phyloP scores from a whole-genome alignment of 495 filamentous ascomycete species.

The Cercophora samala region DNA sequence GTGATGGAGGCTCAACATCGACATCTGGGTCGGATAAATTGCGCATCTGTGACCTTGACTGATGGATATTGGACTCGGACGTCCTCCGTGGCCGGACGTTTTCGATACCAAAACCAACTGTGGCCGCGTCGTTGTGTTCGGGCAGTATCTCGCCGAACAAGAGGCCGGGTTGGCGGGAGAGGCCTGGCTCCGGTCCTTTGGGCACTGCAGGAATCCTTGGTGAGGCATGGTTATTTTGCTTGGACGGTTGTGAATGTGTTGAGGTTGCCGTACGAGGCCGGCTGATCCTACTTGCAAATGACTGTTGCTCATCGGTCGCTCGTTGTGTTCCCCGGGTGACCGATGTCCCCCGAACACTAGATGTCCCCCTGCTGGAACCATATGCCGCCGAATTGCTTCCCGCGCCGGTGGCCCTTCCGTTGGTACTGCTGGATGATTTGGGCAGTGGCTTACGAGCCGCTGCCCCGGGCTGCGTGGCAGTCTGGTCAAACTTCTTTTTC shows the following conservation, averaged over 20 bases:
- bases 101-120: slow-evolving; percentile 51
- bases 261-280: slow-evolving; percentile 42
- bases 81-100: slow-evolving; percentile 38
- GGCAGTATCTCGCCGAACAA: slow-evolving; percentile 54
- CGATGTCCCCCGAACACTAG: slow-evolving; percentile 9
- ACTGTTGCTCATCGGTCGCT: slow-evolving; percentile 48
- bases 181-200: slow-evolving; percentile 27
- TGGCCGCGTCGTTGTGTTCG: slow-evolving; percentile 37
- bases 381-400: slow-evolving; percentile 22
- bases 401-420: slow-evolving; percentile 24
- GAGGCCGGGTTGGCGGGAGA: slow-evolving; percentile 33
- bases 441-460: slow-evolving; percentile 33
- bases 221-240: slow-evolving; percentile 45
- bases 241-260: slow-evolving; percentile 41
- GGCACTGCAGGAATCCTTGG: slow-evolving; percentile 28
- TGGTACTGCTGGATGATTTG: slow-evolving; percentile 34
- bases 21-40: slow-evolving; percentile 46
- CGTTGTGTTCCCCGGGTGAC: slow-evolving; percentile 39
- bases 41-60: slow-evolving; percentile 38
- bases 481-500: slow-evolving; percentile 52
- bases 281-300: slow-evolving; percentile 51
- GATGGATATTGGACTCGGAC: slow-evolving; percentile 46
- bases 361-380: slow-evolving; percentile 14
- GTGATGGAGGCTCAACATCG: slow-evolving; percentile 49
- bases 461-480: slow-evolving; percentile 18